Conservation (phyloP, 345 rosid species). For the Heritiera fomes region DNA sequence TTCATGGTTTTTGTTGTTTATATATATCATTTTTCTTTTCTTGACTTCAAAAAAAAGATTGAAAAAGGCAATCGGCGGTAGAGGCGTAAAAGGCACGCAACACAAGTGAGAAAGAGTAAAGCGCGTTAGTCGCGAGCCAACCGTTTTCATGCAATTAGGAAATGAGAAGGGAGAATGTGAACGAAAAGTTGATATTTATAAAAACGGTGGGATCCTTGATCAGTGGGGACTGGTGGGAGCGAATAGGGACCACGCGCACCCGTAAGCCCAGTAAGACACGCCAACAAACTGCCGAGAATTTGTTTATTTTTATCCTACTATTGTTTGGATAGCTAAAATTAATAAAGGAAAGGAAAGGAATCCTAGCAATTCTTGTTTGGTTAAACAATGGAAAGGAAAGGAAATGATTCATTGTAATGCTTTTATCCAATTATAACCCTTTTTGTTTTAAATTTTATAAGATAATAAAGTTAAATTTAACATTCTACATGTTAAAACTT, state of each 20-base stretch:
- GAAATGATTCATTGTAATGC: no score
- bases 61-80: neutral
- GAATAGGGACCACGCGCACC: slow-evolving; percentile 16
- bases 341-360: no score
- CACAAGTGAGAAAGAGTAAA: neutral
- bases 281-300: neutral
- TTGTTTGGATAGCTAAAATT: no score
- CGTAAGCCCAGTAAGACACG: neutral
- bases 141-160: neutral
- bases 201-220: neutral
- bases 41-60: neutral
- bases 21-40: no score
- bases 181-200: neutral
- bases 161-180: neutral
- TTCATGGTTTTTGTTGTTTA: no score
- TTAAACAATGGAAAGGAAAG: no score
- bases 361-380: no score
- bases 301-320: slow-evolving; percentile 3
- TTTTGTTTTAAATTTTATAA: no score
- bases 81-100: neutral
- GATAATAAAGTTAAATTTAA: no score
- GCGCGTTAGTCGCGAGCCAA: neutral
- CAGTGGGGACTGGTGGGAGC: neutral
- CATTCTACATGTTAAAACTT: no score
- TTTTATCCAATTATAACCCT: no score